phyloP scores from a whole-genome alignment of 768 basidiomycete genomes.

The Lactifluus volemus region DNA sequence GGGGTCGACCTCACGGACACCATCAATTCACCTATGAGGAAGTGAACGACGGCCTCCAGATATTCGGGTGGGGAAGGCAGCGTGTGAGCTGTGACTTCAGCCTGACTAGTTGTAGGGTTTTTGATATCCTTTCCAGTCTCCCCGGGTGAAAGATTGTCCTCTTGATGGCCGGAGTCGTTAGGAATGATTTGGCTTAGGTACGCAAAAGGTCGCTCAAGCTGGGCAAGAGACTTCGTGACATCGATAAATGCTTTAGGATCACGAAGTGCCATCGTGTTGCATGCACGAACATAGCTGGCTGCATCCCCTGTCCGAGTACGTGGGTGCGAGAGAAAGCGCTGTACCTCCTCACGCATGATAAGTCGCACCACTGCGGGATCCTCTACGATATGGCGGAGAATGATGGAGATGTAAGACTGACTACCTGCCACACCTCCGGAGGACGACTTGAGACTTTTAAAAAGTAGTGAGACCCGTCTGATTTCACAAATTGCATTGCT shows the following conservation, averaged over 20 bases:
- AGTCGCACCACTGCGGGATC: slow-evolving; percentile 52
- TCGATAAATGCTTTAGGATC: slow-evolving; percentile 71
- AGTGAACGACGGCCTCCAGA: slow-evolving; percentile 55
- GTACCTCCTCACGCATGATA: slow-evolving; percentile 79
- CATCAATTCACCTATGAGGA: slow-evolving; percentile 65
- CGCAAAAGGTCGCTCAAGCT: slow-evolving; percentile 55
- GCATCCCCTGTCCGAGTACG: slow-evolving; percentile 64
- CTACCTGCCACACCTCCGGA: slow-evolving; percentile 49
- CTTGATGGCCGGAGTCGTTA: slow-evolving; percentile 18
- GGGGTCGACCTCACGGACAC: slow-evolving; percentile 36
- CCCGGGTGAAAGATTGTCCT: neutral
- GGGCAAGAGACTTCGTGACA: slow-evolving; percentile 60
- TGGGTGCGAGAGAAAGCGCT: slow-evolving; percentile 67
- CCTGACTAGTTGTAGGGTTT: slow-evolving; percentile 1
- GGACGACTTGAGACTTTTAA: slow-evolving; percentile 54
- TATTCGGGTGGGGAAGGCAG: slow-evolving; percentile 32
- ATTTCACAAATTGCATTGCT: slow-evolving; percentile 59
- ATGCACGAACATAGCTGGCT: slow-evolving; percentile 61
- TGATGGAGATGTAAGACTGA: slow-evolving; percentile 77
- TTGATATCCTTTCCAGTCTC: slow-evolving; percentile 21
- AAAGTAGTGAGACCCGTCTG: slow-evolving; percentile 55
- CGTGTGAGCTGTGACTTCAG: slow-evolving; percentile 21
- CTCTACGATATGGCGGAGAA: slow-evolving; percentile 90
- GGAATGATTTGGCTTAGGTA: slow-evolving; percentile 24
- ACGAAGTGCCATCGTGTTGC: slow-evolving; percentile 72